Evolutionary conservation across 345 rosid species (phyloP).

Genomic region (Mercurialis annua): DNA sequence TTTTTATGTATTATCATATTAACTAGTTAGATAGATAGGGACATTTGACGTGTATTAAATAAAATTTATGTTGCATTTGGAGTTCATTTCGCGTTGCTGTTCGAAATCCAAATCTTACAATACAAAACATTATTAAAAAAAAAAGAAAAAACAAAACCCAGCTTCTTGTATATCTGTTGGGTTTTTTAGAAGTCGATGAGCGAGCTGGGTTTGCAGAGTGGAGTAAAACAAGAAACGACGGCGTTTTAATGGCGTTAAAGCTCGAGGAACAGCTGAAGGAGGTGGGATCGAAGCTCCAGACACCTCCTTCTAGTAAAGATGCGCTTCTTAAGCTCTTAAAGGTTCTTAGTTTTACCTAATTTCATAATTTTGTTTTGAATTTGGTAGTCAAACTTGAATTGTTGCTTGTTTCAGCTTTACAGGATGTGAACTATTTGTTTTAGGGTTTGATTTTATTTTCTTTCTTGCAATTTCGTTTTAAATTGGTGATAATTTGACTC

Average conservation of each 20-base stretch:
- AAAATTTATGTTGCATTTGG: conserved; percentile 29
- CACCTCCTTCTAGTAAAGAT: conserved; percentile 69
- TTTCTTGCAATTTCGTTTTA: not conserved
- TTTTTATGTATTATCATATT: too few species aligned
- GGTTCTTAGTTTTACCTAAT: conserved; percentile 42
- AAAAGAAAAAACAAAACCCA: not conserved
- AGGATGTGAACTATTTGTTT: too few species aligned
- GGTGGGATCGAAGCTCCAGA: conserved; percentile 84
- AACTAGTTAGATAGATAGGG: not conserved
- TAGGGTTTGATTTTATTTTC: conserved; percentile 1
- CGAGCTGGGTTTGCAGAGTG: conserved; percentile 10
- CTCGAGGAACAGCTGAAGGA: conserved; percentile 65
- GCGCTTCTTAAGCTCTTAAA: conserved; percentile 74
- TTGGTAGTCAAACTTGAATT: not conserved
- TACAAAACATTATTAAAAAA: not conserved
- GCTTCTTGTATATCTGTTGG: not conserved
- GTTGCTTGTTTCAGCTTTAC: too few species aligned
- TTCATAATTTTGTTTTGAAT: conserved; percentile 1
- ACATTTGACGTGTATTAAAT: conserved; percentile 17
- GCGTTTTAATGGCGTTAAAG: conserved; percentile 54
- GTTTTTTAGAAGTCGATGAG: conserved; percentile 8
- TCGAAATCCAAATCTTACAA: conserved; percentile 22
- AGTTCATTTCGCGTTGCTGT: conserved; percentile 37
- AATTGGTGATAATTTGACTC: too few species aligned
- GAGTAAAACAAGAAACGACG: conserved; percentile 11